phyloP scores from a whole-genome alignment of 805 yeast species.

The Yarrowia sp. region DNA sequence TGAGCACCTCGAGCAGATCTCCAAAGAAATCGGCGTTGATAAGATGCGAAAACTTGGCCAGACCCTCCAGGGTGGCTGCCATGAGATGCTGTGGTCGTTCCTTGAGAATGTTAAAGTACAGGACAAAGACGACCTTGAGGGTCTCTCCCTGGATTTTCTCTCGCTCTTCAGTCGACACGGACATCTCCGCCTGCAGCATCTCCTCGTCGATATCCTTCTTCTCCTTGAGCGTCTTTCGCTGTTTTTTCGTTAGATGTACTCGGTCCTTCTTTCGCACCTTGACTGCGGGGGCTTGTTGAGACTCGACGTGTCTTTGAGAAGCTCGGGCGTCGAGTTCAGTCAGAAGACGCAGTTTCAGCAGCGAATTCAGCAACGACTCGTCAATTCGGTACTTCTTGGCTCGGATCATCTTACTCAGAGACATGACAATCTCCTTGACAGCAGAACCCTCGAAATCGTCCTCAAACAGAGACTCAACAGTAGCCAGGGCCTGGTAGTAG shows the following conservation, averaged over 20 bases:
- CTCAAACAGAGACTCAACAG: conserved; percentile 64
- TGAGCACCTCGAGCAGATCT: conserved; percentile 83
- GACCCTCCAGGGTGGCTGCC: conserved; percentile 87
- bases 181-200: conserved; percentile 79
- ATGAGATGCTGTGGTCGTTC: conserved; percentile 61
- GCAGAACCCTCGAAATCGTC: conserved; percentile 83
- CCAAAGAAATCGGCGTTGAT: conserved; percentile 91
- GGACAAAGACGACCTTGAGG: conserved; percentile 63
- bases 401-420: conserved; percentile 66
- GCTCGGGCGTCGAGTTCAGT: conserved; percentile 42
- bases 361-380: conserved; percentile 72
- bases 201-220: conserved; percentile 85
- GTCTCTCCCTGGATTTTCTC: conserved; percentile 83
- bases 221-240: conserved; percentile 84
- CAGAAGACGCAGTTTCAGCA: conserved; percentile 56
- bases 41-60: conserved; percentile 86
- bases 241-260: conserved; percentile 86
- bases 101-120: conserved; percentile 76
- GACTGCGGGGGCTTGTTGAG: conserved; percentile 45
- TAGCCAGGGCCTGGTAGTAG: conserved; percentile 59
- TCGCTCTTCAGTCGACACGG: conserved; percentile 82
- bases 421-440: conserved; percentile 68
- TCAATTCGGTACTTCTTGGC: conserved; percentile 77
- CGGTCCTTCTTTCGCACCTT: conserved; percentile 81
- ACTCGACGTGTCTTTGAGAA: conserved; percentile 45